phyloP scores from a whole-genome alignment of 768 basidiomycete species.

The Phylloporus rhodoxanthus region DNA sequence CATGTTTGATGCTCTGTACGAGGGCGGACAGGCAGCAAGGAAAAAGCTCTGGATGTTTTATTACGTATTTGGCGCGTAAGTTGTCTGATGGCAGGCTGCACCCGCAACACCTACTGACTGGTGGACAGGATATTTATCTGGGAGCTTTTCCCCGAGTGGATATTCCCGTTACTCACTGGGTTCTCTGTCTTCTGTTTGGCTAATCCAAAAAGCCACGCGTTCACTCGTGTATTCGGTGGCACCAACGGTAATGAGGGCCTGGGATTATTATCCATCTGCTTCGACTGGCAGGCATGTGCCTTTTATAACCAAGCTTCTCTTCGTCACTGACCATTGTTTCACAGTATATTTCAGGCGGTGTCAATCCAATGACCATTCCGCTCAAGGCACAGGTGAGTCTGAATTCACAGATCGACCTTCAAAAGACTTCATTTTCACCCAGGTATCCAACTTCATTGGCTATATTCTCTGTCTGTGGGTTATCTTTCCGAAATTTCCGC shows the following conservation, averaged over 20 bases:
- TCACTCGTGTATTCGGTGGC: conserved; percentile 56
- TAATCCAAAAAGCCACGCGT: conserved; percentile 28
- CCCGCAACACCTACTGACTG: background rate
- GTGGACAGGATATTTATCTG: conserved; percentile 31
- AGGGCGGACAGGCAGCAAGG: conserved; percentile 32
- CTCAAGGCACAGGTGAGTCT: conserved; percentile 42
- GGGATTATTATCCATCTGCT: conserved; percentile 53
- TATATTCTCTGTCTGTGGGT: conserved; percentile 50
- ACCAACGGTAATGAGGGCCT: conserved; percentile 62
- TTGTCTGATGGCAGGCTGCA: conserved; percentile 5
- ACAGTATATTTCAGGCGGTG: conserved; percentile 25
- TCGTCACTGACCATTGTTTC: background rate
- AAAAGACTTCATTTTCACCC: background rate
- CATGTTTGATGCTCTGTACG: conserved; percentile 36
- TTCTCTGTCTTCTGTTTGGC: conserved; percentile 59
- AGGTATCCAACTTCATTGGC: conserved; percentile 45
- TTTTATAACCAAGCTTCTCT: background rate
- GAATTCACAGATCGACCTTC: background rate
- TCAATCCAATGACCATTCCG: conserved; percentile 51
- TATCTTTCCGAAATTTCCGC: background rate
- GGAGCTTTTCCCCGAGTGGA: conserved; percentile 25
- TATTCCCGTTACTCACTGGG: conserved; percentile 59
- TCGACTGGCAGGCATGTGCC: conserved; percentile 47
- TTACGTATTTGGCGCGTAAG: conserved; percentile 26
- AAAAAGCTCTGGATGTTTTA: conserved; percentile 37